phyloP scores from a whole-genome alignment of 345 rosid genomes.

The Lepidium aucheri region DNA sequence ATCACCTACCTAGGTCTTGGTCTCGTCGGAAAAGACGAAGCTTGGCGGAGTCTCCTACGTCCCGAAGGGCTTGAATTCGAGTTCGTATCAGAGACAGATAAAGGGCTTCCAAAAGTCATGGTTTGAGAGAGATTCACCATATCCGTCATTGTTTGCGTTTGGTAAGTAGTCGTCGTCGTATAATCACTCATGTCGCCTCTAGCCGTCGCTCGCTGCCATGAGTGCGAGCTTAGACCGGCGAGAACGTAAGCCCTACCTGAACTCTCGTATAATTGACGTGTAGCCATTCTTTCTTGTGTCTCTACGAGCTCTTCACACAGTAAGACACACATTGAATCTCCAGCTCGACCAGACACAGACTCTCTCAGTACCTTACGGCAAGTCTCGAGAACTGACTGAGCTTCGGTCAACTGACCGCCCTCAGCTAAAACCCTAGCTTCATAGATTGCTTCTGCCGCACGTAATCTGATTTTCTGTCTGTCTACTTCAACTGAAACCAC shows the following conservation, averaged over 20 bases:
- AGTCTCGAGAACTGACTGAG: slow-evolving; percentile 61
- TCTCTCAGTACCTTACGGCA: slow-evolving; percentile 49
- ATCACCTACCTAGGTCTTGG: slow-evolving; percentile 67
- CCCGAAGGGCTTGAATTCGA: slow-evolving; percentile 21
- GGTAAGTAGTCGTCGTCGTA: slow-evolving; percentile 68
- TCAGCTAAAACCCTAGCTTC: slow-evolving; percentile 86
- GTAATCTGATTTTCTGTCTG: slow-evolving; percentile 76
- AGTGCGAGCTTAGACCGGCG: slow-evolving; percentile 92
- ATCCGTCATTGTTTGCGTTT: slow-evolving; percentile 86
- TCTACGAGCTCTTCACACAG: slow-evolving; percentile 80
- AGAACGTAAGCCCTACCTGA: slow-evolving; percentile 91
- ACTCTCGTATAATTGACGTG: slow-evolving; percentile 64
- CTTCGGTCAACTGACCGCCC: slow-evolving; percentile 51
- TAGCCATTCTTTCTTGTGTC: slow-evolving; percentile 93
- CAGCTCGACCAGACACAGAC: slow-evolving; percentile 49
- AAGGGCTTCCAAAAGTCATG: slow-evolving; percentile 35
- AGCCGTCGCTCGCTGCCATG: slow-evolving; percentile 97
- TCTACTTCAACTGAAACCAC: slow-evolving; percentile 78
- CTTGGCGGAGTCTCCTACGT: slow-evolving; percentile 57
- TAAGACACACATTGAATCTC: slow-evolving; percentile 58
- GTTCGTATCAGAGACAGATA: not conserved
- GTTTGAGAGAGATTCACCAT: slow-evolving; percentile 96
- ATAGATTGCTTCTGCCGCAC: slow-evolving; percentile 83
- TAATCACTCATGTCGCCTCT: slow-evolving; percentile 72
- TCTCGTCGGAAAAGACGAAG: slow-evolving; percentile 57